Evolutionary conservation across 2,329 filamentous ascomycete genomes (phyloP).

Genomic region (Nemania abortiva): DNA sequence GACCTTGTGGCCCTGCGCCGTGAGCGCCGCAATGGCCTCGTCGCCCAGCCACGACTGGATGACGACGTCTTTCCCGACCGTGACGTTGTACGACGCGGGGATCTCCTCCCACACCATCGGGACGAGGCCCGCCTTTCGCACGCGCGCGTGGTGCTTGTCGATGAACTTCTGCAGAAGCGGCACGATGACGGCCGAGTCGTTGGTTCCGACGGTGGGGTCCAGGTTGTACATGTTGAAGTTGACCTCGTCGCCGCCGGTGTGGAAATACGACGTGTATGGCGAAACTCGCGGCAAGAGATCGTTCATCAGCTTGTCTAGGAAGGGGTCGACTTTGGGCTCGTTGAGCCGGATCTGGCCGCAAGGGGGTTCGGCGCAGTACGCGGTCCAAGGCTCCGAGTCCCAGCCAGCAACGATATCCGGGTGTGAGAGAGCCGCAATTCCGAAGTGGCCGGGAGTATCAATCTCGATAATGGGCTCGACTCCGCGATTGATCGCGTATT

Average conservation of each 20-base stretch:
- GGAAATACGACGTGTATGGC: conserved; percentile 80
- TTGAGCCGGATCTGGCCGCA: conserved; percentile 83
- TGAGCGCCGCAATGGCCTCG: conserved; percentile 70
- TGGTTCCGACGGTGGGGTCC: conserved; percentile 78
- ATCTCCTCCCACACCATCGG: conserved; percentile 93
- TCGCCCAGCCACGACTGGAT: conserved; percentile 83
- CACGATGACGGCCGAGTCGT: conserved; percentile 72
- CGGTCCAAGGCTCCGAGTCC: conserved; percentile 66
- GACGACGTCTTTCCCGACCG: conserved; percentile 75
- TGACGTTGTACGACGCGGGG: conserved; percentile 81
- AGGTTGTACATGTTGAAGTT: conserved; percentile 80
- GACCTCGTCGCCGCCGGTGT: conserved; percentile 89
- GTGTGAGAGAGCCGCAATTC: conserved; percentile 72
- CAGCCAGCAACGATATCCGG: conserved; percentile 79
- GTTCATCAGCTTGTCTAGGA: conserved; percentile 78
- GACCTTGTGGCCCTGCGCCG: conserved; percentile 74
- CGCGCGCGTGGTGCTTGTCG: conserved; percentile 74
- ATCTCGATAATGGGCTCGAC: conserved; percentile 81
- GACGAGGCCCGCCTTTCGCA: conserved; percentile 72
- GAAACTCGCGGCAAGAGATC: conserved; percentile 80
- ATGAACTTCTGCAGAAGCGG: conserved; percentile 84
- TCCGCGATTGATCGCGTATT: conserved; percentile 76
- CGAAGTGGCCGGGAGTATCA: conserved; percentile 84
- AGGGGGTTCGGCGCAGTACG: conserved; percentile 72
- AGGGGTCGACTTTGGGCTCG: conserved; percentile 74